Evolutionary conservation across 2,329 filamentous ascomycete species (phyloP).

Genomic region (Emmonsiellopsis sp.): DNA sequence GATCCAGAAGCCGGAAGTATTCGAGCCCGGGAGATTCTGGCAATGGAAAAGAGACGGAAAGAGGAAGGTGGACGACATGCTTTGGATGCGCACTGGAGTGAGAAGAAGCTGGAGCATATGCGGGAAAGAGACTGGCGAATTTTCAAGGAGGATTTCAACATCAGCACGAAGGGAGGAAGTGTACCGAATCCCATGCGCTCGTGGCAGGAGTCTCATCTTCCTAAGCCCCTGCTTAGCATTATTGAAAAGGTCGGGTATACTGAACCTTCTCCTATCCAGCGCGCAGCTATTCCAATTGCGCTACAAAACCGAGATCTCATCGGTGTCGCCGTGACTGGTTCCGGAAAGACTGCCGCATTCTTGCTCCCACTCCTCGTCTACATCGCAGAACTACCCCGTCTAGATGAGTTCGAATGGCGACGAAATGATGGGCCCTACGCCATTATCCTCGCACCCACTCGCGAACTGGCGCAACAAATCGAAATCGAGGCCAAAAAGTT

Average conservation of each 20-base stretch:
- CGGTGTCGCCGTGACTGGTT: constrained; percentile 94
- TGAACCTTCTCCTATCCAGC: constrained; percentile 84
- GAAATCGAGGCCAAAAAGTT: constrained; percentile 92
- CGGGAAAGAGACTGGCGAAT: constrained; percentile 97
- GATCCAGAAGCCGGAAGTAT: constrained; percentile 67
- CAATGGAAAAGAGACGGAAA: constrained; percentile 70
- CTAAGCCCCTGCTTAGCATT: constrained; percentile 67
- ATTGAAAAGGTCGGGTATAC: constrained; percentile 79
- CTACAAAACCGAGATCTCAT: constrained; percentile 91
- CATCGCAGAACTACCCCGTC: constrained; percentile 77
- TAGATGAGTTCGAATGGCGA: constrained; percentile 70
- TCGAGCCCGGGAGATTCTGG: constrained; percentile 69
- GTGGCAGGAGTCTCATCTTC: constrained; percentile 79
- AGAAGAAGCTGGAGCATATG: constrained; percentile 89
- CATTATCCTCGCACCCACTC: constrained; percentile 92
- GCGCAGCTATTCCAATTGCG: constrained; percentile 91
- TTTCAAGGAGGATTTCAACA: constrained; percentile 99
- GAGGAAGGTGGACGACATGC: constrained; percentile 64
- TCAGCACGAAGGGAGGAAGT: constrained; percentile 80
- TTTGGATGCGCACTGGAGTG: constrained; percentile 88
- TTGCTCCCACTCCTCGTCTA: constrained; percentile 86
- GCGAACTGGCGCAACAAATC: constrained; percentile 96
- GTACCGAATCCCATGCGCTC: constrained; percentile 95
- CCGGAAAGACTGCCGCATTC: constrained; percentile 95
- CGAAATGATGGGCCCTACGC: constrained; percentile 95